phyloP scores from a whole-genome alignment of 495 filamentous ascomycete species.

The Viridothelium virens region DNA sequence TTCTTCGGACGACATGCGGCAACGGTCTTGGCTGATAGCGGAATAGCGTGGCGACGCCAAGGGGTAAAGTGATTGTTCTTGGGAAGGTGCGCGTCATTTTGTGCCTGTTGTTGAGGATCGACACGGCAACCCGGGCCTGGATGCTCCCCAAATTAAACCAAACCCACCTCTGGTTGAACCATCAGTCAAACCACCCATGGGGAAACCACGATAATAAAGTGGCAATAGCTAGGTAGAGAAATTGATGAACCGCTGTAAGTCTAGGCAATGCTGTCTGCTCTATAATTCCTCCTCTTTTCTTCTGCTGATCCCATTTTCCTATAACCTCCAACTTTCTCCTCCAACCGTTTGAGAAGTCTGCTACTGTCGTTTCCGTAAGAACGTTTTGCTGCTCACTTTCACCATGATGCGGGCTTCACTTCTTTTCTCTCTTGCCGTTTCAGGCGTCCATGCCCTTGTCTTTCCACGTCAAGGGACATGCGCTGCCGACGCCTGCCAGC shows the following conservation, averaged over 20 bases:
- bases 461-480: constrained; percentile 7
- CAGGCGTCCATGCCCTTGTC: constrained; percentile 1
- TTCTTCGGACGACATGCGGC: neutral
- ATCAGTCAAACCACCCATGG: neutral
- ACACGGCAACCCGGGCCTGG: neutral
- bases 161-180: neutral
- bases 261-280: too few species aligned
- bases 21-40: neutral
- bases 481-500: neutral
- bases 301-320: neutral
- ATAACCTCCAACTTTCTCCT: neutral
- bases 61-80: neutral
- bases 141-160: neutral
- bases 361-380: neutral
- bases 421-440: neutral
- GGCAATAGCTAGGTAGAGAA: neutral
- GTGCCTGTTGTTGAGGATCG: constrained; percentile 1
- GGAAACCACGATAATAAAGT: neutral
- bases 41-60: neutral
- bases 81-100: neutral
- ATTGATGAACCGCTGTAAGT: neutral
- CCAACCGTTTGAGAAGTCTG: neutral
- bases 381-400: neutral
- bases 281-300: neutral
- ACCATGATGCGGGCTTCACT: neutral